Evolutionary conservation across 75 land plant species (phyloP).

Genomic region (Picea glauca): DNA sequence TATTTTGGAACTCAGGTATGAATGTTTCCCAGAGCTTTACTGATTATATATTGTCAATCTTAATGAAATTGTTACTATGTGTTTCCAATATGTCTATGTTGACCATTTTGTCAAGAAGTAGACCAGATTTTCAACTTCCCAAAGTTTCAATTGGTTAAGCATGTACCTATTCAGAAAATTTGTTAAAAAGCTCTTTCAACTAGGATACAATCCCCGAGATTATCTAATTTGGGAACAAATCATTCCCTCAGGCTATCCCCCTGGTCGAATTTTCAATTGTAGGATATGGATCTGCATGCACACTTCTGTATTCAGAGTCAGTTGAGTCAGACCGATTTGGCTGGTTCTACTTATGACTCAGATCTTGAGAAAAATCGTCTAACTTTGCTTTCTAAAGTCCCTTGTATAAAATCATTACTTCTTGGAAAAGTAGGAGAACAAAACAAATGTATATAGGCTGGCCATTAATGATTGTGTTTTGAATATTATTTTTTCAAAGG

Average conservation of each 20-base stretch:
- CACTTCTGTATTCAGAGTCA: neutral
- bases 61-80: neutral
- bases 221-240: neutral
- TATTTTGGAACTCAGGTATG: too few relatives aligned
- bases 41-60: too few relatives aligned
- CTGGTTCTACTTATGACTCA: neutral
- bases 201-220: neutral
- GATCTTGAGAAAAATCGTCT: neutral
- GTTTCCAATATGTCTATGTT: neutral
- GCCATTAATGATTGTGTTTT: too few relatives aligned
- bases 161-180: neutral
- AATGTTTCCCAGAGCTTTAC: too few relatives aligned
- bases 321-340: too few relatives aligned
- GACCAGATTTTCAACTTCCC: neutral
- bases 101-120: neutral
- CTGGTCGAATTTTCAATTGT: neutral
- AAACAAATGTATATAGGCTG: neutral
- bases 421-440: neutral
- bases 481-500: too few relatives aligned
- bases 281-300: neutral
- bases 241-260: neutral
- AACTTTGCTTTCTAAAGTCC: too few relatives aligned
- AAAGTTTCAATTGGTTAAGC: neutral
- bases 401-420: too few relatives aligned
- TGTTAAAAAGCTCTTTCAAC: neutral